These are phyloP conservation scores for Aspergillus puulaauensis DNA, from an alignment of 2,329 filamentous ascomycete genomes.

Conservation along the genomic window DNA sequence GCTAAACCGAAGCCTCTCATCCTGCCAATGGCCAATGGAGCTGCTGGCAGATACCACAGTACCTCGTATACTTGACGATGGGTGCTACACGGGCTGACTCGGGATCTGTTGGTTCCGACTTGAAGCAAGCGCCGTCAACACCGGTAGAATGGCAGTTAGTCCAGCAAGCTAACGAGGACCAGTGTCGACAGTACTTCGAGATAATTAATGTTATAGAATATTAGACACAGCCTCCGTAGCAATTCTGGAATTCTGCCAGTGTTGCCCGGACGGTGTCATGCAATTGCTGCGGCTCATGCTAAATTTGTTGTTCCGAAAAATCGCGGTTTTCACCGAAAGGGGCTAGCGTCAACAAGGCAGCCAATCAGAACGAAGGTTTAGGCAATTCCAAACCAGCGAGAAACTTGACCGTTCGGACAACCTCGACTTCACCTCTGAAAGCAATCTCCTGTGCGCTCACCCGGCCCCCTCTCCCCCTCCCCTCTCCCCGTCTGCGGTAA, in stretches of 20 bases:
- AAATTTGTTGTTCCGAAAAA: conserved; percentile 32
- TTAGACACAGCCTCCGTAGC: not conserved
- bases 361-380: conserved; percentile 41
- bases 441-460: conserved; percentile 31
- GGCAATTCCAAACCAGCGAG: conserved; percentile 34
- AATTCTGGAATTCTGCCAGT: not conserved
- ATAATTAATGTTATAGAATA: not conserved
- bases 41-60: not conserved
- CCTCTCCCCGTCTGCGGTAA: conserved; percentile 31
- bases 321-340: conserved; percentile 40
- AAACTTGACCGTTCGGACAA: conserved; percentile 37
- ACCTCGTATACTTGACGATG: not conserved
- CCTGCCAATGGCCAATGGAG: no score
- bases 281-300: conserved; percentile 1
- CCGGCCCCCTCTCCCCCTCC: conserved; percentile 25
- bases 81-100: not conserved
- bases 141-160: not conserved
- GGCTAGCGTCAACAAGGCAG: conserved; percentile 23
- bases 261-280: not conserved
- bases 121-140: not conserved
- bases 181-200: not conserved
- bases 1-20: no score
- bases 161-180: not conserved
- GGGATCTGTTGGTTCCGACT: not conserved
- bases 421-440: conserved; percentile 36